Conservation (phyloP, 306 rosid genomes). For the Potentilla sterilis region DNA sequence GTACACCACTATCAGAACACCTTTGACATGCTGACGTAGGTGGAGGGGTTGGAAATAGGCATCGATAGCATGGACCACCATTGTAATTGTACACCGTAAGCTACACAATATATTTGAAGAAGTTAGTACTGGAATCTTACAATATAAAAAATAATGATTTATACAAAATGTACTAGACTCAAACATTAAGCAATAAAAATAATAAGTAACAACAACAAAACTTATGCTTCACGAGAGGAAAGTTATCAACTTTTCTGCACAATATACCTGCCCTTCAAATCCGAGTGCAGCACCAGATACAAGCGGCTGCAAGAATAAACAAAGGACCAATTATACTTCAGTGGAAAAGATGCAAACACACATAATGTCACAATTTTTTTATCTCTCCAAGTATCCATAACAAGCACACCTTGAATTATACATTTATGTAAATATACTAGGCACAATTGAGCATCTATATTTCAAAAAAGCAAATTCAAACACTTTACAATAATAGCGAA, state of each 20-base stretch:
- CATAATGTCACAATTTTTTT: background rate
- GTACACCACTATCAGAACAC: constrained; percentile 89
- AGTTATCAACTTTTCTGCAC: constrained; percentile 7
- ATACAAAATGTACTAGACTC: constrained; percentile 10
- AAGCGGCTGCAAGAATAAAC: constrained; percentile 71
- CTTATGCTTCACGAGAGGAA: constrained; percentile 2
- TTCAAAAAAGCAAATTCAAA: background rate
- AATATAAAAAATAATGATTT: background rate
- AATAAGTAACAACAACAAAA: background rate
- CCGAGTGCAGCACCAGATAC: constrained; percentile 98
- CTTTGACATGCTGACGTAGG: constrained; percentile 96
- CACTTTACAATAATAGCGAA: no score
- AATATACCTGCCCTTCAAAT: constrained; percentile 93
- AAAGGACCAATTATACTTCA: constrained; percentile 24
- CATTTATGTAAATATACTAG: background rate
- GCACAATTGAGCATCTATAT: background rate
- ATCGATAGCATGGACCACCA: constrained; percentile 89
- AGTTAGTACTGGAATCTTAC: background rate
- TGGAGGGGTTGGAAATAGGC: constrained; percentile 92
- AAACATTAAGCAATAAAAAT: background rate
- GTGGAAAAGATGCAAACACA: background rate
- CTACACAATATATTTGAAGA: constrained; percentile 37
- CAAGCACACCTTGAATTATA: background rate
- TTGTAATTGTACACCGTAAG: constrained; percentile 89
- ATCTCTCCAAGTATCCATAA: background rate